Evolutionary conservation across 176 grass and related monocot species (phyloP).

Genomic region (Bolboschoenus planiculmis): DNA sequence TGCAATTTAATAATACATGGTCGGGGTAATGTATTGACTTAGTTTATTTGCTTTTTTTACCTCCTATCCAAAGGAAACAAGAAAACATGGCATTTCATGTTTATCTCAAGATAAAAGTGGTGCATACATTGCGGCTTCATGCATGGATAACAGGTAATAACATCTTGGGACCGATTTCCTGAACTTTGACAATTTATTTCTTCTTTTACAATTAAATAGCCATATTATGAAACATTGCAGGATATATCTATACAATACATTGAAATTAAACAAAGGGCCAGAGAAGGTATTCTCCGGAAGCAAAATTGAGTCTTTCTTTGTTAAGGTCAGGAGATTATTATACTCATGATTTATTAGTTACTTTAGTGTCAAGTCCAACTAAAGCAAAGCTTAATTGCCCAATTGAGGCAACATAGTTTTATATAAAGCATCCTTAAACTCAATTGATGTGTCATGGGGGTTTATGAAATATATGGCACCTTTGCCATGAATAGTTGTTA

Average conservation of each 20-base stretch:
- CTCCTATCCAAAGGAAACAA: slow-evolving; percentile 39
- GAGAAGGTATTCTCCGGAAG: slow-evolving; percentile 63
- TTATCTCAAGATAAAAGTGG: slow-evolving; percentile 82
- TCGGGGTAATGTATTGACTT: slow-evolving; percentile 1
- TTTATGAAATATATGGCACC: neutral
- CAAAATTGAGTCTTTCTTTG: slow-evolving; percentile 96
- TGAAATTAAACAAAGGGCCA: slow-evolving; percentile 74
- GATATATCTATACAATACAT: slow-evolving; percentile 85
- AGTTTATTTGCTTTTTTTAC: slow-evolving; percentile 16
- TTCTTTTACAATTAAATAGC: neutral
- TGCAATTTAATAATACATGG: neutral
- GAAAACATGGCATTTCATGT: slow-evolving; percentile 81
- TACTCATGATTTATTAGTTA: neutral
- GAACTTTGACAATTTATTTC: neutral
- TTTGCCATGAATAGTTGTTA: neutral
- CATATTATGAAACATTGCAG: slow-evolving; percentile 28
- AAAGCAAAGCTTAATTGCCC: neutral
- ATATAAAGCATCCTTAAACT: neutral
- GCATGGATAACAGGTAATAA: slow-evolving; percentile 85
- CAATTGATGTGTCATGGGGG: neutral
- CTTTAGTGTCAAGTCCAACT: neutral
- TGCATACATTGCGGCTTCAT: slow-evolving; percentile 63
- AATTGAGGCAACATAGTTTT: neutral
- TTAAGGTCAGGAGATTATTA: slow-evolving; percentile 47
- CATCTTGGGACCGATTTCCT: neutral